Percentiles rank a stretch among this genome's conserved stretches.
These are phyloP conservation scores for Entrophospora sp. DNA, from an alignment of 192 early-diverging fungal genomes.

Conservation along the genomic window DNA sequence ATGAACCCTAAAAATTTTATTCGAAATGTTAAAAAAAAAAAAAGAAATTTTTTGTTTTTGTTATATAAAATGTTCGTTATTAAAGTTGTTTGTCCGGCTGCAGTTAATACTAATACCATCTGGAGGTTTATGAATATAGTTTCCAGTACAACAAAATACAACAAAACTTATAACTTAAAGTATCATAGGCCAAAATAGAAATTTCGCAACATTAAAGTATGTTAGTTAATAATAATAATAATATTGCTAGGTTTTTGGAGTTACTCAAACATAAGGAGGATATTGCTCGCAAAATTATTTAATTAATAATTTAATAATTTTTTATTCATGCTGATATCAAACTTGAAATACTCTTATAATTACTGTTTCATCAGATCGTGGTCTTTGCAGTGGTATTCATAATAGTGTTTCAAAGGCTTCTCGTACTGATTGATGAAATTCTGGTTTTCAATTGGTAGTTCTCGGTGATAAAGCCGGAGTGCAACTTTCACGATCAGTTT, in stretches of 20 bases:
- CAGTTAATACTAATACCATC: conserved; percentile 4
- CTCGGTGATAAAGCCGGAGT: conserved; percentile 91
- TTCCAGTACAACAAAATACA: too few species aligned
- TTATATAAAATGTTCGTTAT: neutral
- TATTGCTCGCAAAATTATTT: neutral
- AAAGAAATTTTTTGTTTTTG: neutral
- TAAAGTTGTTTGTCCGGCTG: neutral
- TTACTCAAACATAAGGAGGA: neutral
- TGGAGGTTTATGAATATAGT: neutral
- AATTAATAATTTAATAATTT: neutral
- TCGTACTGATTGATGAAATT: conserved; percentile 50
- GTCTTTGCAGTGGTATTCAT: conserved; percentile 99
- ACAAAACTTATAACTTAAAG: too few species aligned
- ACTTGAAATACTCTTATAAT: conserved; percentile 62
- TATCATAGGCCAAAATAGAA: conserved; percentile 62
- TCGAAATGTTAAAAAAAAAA: too few species aligned
- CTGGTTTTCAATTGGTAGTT: conserved; percentile 54
- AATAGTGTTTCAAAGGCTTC: conserved; percentile 80
- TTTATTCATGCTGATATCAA: conserved; percentile 67
- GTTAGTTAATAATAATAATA: conserved; percentile 16
- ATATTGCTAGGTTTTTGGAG: conserved; percentile 8
- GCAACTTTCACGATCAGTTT: conserved; percentile 74
- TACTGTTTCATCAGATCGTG: conserved; percentile 89
- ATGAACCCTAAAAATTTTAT: too few species aligned
- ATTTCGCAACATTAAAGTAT: conserved; percentile 94